Conservation (phyloP, 495 filamentous ascomycete species). For the Achaetomiella virescens region DNA sequence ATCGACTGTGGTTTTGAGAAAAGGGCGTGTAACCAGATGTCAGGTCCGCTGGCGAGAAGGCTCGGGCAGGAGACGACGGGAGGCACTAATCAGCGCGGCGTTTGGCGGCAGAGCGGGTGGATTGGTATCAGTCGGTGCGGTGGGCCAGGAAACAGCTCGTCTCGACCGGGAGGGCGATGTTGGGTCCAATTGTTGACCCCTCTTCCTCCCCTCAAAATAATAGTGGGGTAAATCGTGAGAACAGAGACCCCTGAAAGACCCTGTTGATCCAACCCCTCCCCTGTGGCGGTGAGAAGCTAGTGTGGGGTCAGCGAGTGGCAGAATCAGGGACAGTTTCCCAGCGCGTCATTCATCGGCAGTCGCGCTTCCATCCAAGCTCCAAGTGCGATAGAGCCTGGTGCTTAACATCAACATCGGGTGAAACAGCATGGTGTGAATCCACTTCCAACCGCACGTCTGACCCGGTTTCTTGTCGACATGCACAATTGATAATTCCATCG, state of each 20-base stretch:
- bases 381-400: too few relatives aligned
- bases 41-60: slow-evolving; percentile 1
- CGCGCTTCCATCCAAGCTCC: neutral
- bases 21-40: neutral
- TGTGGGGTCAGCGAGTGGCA: neutral
- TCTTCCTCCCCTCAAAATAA: neutral
- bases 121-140: neutral
- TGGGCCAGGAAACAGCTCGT: slow-evolving; percentile 2
- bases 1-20: neutral
- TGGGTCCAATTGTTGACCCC: slow-evolving; percentile 10
- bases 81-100: neutral
- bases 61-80: neutral
- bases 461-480: too few relatives aligned
- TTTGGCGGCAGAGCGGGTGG: too few relatives aligned
- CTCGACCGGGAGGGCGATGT: neutral
- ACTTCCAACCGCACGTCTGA: too few relatives aligned
- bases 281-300: neutral
- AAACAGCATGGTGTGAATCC: too few relatives aligned
- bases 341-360: slow-evolving; percentile 1
- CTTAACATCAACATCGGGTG: neutral
- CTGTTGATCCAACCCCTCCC: neutral
- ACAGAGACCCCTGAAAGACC: neutral
- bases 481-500: too few relatives aligned
- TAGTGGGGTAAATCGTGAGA: neutral
- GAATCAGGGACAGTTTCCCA: neutral